Evolutionary conservation across 2,329 filamentous ascomycete species (phyloP).

Genomic region (Apiospora rasikravindrae): DNA sequence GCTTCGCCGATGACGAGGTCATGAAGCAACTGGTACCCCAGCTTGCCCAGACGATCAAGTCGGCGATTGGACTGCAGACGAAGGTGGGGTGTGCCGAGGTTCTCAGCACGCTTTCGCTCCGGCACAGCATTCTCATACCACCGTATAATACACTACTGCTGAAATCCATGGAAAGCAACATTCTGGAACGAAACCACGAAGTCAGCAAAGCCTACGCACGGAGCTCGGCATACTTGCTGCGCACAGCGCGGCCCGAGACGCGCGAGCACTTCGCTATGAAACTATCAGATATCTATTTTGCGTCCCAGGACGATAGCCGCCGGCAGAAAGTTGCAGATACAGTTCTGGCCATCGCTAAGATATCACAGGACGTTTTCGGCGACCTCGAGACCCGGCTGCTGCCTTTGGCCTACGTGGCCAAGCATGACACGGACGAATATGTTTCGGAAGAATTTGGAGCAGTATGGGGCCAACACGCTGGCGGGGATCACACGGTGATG

Average conservation of each 20-base stretch:
- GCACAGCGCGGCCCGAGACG: constrained; percentile 55
- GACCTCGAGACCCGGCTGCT: constrained; percentile 75
- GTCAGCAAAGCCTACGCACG: constrained; percentile 89
- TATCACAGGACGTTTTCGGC: constrained; percentile 87
- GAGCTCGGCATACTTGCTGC: constrained; percentile 83
- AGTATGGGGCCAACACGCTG: constrained; percentile 90
- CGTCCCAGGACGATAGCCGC: constrained; percentile 76
- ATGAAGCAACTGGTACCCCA: constrained; percentile 75
- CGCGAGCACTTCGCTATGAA: constrained; percentile 57
- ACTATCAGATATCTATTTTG: constrained; percentile 76
- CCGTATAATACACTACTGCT: constrained; percentile 79
- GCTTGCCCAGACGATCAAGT: constrained; percentile 81
- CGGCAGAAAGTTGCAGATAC: constrained; percentile 82
- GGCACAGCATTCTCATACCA: constrained; percentile 75
- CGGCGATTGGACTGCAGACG: constrained; percentile 86
- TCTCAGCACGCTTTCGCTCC: constrained; percentile 82
- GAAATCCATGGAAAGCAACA: constrained; percentile 77
- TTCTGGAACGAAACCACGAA: constrained; percentile 91
- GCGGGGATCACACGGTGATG: constrained; percentile 79
- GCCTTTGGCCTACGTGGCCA: constrained; percentile 86
- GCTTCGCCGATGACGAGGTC: constrained; percentile 78
- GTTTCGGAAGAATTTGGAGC: constrained; percentile 80
- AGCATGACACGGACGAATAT: constrained; percentile 83
- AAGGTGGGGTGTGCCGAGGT: constrained; percentile 91
- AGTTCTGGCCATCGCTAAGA: constrained; percentile 81